These are phyloP conservation scores for Chamaenerion angustifolium DNA, from an alignment of 345 rosid species.

Conservation along the genomic window DNA sequence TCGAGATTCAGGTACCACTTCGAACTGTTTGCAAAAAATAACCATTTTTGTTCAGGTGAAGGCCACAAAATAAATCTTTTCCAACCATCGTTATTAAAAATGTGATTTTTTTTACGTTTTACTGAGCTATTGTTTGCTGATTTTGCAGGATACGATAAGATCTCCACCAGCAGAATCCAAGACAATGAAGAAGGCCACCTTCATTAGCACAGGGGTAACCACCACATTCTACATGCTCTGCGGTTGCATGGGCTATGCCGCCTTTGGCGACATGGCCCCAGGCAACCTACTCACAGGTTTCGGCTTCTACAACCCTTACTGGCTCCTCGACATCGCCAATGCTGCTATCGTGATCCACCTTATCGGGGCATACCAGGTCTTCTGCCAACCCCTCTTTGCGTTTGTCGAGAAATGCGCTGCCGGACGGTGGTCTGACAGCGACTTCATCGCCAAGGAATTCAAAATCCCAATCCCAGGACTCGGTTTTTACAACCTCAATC, in stretches of 20 bases:
- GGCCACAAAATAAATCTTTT: no score
- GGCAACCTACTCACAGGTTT: slow-evolving; percentile 50
- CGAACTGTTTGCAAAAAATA: no score
- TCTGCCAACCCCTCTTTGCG: slow-evolving; percentile 41
- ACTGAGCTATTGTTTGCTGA: not conserved
- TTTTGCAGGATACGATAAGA: slow-evolving; percentile 29
- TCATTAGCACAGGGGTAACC: slow-evolving; percentile 26
- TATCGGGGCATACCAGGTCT: slow-evolving; percentile 55
- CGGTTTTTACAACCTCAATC: slow-evolving; percentile 20
- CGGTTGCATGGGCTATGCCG: slow-evolving; percentile 51
- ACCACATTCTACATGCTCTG: slow-evolving; percentile 41
- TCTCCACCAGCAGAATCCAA: slow-evolving; percentile 37
- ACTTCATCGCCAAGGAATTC: slow-evolving; percentile 25
- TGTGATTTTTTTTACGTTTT: not conserved
- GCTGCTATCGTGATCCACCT: slow-evolving; percentile 48
- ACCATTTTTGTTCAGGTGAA: no score
- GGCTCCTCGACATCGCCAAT: slow-evolving; percentile 55
- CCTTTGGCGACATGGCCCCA: slow-evolving; percentile 44
- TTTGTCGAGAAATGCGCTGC: slow-evolving; percentile 30
- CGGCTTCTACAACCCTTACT: slow-evolving; percentile 47
- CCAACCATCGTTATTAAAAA: no score
- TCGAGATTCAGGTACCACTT: slow-evolving; percentile 60
- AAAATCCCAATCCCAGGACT: slow-evolving; percentile 21
- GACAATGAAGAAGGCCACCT: slow-evolving; percentile 41
- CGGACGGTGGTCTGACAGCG: slow-evolving; percentile 17